These are phyloP conservation scores for Mycena belliarum DNA, from an alignment of 768 basidiomycete species.

Conservation along the genomic window DNA sequence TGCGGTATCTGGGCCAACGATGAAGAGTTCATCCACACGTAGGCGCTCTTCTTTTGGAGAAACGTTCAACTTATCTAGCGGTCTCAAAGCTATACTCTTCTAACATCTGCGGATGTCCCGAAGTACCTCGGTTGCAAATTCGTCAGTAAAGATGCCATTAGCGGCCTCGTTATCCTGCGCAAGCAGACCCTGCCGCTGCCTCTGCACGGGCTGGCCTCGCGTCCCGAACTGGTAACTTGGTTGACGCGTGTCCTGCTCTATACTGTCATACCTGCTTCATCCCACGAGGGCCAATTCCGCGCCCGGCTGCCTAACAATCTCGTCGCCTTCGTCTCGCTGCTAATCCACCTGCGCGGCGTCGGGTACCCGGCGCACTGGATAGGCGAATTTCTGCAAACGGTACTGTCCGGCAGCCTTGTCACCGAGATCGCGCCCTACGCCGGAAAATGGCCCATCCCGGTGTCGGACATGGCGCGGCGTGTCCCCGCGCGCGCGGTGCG, in stretches of 20 bases:
- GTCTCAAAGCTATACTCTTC: conserved; percentile 4
- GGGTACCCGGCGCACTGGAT: conserved; percentile 13
- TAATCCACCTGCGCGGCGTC: conserved; percentile 3
- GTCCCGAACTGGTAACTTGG: conserved; percentile 9
- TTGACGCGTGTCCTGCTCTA: conserved; percentile 4
- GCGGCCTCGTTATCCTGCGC: conserved; percentile 1
- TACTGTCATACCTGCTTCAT: conserved; percentile 3
- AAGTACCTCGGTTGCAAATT: conserved; percentile 8
- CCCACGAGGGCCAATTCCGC: background rate
- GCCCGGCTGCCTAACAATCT: conserved; percentile 12
- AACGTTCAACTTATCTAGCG: background rate
- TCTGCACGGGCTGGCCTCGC: background rate
- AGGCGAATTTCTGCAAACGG: conserved; percentile 4
- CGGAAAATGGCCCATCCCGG: conserved; percentile 9
- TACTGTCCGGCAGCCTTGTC: background rate
- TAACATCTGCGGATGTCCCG: conserved; percentile 2
- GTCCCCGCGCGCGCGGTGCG: conserved; percentile 5
- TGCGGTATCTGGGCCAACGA: conserved; percentile 1
- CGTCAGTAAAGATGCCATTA: background rate
- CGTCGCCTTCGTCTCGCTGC: conserved; percentile 8
- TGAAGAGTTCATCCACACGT: conserved; percentile 14
- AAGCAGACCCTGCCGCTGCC: background rate
- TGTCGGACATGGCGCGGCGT: conserved; percentile 1
- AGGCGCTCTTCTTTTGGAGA: background rate
- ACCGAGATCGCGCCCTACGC: conserved; percentile 11